Evolutionary conservation across 805 yeast species (phyloP), one percentile per base, ranked within the genome.

Genomic region (Ogataea parapolymorpha): DNA sequence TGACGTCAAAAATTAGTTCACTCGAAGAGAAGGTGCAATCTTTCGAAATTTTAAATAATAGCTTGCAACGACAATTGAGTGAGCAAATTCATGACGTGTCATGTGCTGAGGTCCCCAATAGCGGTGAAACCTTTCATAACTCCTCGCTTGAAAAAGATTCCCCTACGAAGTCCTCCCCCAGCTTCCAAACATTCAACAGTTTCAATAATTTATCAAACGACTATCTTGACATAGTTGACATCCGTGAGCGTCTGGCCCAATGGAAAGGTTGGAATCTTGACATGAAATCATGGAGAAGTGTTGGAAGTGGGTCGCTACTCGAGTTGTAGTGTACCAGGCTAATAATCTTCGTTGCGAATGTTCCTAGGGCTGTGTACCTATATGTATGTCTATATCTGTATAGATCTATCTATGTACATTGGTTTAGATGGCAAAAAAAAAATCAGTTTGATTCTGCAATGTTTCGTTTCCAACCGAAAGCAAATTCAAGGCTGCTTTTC

Each of bases 211-310:
- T 39, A 7, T 56, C 63, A 29, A 40, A 56, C n/a, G 55, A 62
- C 31, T 68, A 70, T 38, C 56, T 74, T 23, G 77, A 75, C 46
- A 74, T 78, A 6, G 72, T 73, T 10, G 80, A 78, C 51, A 71
- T 77, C 48, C 68, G 74, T 47, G 81, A 79, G 40, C 70, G 74
- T 32, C 63, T 90, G 49, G 68, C 72, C 56, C 79, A 77, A 49
- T 90, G 95, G 95, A 80, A 79, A 49, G 80, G 77, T 35, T 90
- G 90, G 89, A 87, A 83, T 55, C 74, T 88, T 3, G 96, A 90
- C 55, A 85, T 90, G 95, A 73, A 86, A 18, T 53, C 59, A 11
- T 90, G 97, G 97, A 73, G 83, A 56, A 75, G 81, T 37, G 68
- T 77, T 13, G 88, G 87, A 1, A 66, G 74, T 37, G 89, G 89